Evolutionary conservation across 2,329 filamentous ascomycete species (phyloP), one percentile per base, ranked within the genome.

Genomic region (Dothideomycetes sp.): DNA sequence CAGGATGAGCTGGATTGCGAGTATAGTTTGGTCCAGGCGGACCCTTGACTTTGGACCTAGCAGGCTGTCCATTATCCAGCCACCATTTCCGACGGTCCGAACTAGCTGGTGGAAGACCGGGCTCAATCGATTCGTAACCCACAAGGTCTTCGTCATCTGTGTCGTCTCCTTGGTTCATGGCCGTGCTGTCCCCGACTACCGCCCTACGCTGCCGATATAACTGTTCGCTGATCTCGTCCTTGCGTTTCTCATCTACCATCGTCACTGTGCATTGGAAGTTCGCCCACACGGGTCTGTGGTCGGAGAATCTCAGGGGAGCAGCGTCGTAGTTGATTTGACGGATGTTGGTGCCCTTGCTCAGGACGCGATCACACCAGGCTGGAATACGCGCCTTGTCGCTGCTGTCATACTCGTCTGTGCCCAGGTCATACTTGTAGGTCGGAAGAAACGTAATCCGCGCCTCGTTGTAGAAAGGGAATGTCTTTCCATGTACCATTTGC

Each of bases 331-430:
- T 73, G 9, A 83, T 68, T 57, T 96, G 91, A 31, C 79, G 78
- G 27, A 98, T 72, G 49, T 86, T 88, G 44, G 75, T 67, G 5
- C 91, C 91, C 63, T 88, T 93, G 43, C 84, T 81, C 7, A 98
- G 65, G 34, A 98, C 83, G 29, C 91, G 83, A 60, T 98, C 91
- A 45, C 88, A 95, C 91, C 91, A 98, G 1, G 91, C 91, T 3
- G 91, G 91, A 46, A 96, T 95, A 12, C 91, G 80, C 40, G 81
- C 79, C 59, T 98, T 98, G 54, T 96, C 89, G 36, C 89, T 95
- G 8, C 83, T 89, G 59, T 98, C 91, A 58, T 95, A 98, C 38
- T 73, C 73, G 58, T 96, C 87, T 3, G 77, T 84, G 19, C 85
- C 87, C 45, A 94, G 69, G 56, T 98, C 85, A 56, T 85, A 98